Percentiles rank a stretch among this genome's conserved stretches.
Evolutionary conservation across 306 rosid genomes (phyloP).

Genomic region (Gillenia trifoliata): DNA sequence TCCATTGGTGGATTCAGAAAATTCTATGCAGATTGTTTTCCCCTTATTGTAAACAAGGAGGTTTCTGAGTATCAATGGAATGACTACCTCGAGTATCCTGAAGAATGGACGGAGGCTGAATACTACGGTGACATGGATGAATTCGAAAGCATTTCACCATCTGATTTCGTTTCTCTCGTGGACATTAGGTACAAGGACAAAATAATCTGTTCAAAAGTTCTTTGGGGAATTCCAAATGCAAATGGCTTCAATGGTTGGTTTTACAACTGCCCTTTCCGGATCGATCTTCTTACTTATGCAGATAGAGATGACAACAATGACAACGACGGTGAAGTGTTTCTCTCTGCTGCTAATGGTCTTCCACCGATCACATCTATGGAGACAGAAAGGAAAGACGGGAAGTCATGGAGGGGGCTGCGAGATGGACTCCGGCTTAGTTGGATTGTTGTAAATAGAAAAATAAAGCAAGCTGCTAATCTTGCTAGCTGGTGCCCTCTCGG

Average conservation of each 20-base stretch:
- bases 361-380: slow-evolving; percentile 69
- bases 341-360: slow-evolving; percentile 70
- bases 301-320: slow-evolving; percentile 53
- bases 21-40: slow-evolving; percentile 86
- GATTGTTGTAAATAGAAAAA: slow-evolving; percentile 71
- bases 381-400: slow-evolving; percentile 80
- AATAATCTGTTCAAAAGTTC: slow-evolving; percentile 74
- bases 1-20: slow-evolving; percentile 82
- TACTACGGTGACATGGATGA: slow-evolving; percentile 68
- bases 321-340: slow-evolving; percentile 51
- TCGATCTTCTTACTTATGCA: slow-evolving; percentile 67
- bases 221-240: slow-evolving; percentile 84
- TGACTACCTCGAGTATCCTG: slow-evolving; percentile 54
- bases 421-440: slow-evolving; percentile 81
- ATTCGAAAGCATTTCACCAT: slow-evolving; percentile 51
- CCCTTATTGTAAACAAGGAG: slow-evolving; percentile 74
- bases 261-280: slow-evolving; percentile 77
- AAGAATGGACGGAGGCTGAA: slow-evolving; percentile 88
- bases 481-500: slow-evolving; percentile 91
- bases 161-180: slow-evolving; percentile 75
- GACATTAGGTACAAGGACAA: slow-evolving; percentile 71
- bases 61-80: slow-evolving; percentile 48
- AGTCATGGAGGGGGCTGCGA: slow-evolving; percentile 74
- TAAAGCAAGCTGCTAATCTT: slow-evolving; percentile 80
- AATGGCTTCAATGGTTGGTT: slow-evolving; percentile 67